Evolutionary conservation across 192 early-diverging fungal species (phyloP).

Genomic region (Helicostylum pulchrum): DNA sequence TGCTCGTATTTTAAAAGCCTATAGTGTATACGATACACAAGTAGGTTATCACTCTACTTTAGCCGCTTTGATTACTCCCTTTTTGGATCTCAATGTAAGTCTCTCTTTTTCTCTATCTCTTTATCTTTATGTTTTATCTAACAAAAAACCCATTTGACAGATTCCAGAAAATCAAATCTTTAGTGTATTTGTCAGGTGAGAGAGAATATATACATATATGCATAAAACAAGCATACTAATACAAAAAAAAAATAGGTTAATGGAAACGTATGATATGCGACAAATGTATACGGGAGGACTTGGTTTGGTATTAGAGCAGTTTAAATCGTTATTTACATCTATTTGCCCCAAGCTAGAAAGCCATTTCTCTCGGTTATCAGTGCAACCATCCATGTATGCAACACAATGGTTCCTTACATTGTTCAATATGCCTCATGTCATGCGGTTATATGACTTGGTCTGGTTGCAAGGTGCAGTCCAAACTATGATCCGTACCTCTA

Average conservation of each 20-base stretch:
- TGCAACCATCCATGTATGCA: constrained; percentile 87
- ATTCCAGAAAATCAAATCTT: constrained; percentile 93
- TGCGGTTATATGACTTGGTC: constrained; percentile 86
- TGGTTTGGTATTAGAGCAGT: constrained; percentile 84
- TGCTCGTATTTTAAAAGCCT: constrained; percentile 86
- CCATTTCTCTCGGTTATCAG: constrained; percentile 72
- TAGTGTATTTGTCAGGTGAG: constrained; percentile 73
- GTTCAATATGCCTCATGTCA: constrained; percentile 90
- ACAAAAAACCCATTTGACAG: constrained; percentile 33
- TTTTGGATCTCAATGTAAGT: constrained; percentile 76
- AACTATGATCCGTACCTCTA: constrained; percentile 76
- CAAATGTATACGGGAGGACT: constrained; percentile 93
- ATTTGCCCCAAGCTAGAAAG: constrained; percentile 66
- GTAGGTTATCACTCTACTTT: constrained; percentile 96
- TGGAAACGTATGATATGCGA: constrained; percentile 89
- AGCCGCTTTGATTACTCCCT: constrained; percentile 83
- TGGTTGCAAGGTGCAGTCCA: constrained; percentile 85
- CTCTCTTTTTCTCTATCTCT: too few species aligned
- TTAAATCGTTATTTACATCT: constrained; percentile 72
- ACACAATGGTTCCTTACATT: constrained; percentile 95
- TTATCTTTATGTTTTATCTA: too few species aligned
- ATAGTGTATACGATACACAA: constrained; percentile 85
- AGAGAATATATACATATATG: background rate
- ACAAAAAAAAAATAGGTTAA: constrained; percentile 44
- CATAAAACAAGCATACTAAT: background rate